Conservation (phyloP, 116 monocot genomes). For the Papilionanthe hybrid region DNA sequence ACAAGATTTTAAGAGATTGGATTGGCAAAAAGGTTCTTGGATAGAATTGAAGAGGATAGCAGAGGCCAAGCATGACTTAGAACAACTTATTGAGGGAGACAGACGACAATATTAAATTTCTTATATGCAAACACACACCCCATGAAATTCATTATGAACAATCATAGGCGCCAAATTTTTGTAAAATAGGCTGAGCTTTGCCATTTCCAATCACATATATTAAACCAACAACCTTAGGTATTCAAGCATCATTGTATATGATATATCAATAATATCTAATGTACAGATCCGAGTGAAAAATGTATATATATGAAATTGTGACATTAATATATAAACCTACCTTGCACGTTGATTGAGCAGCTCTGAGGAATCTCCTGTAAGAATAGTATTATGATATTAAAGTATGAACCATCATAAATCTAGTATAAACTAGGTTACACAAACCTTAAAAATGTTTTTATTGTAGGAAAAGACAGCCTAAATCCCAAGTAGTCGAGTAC, state of each 20-base stretch:
- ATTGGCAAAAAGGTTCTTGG: background rate
- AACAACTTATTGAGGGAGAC: background rate
- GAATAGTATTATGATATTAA: background rate
- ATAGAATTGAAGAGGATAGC: background rate
- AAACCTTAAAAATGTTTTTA: constrained; percentile 85
- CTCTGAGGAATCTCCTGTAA: constrained; percentile 48
- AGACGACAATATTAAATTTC: background rate
- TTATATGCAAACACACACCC: background rate
- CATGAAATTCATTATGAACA: background rate
- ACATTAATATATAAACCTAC: constrained; percentile 12
- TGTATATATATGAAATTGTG: background rate
- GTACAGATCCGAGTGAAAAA: background rate
- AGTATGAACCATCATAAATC: background rate
- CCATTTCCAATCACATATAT: background rate
- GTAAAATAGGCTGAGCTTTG: background rate
- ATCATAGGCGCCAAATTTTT: background rate
- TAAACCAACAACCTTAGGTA: background rate
- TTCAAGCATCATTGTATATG: background rate
- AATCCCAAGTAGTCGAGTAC: constrained; percentile 52
- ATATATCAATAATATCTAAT: background rate
- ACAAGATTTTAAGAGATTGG: background rate
- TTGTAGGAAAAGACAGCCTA: constrained; percentile 63
- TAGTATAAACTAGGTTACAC: background rate
- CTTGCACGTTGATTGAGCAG: constrained; percentile 31
- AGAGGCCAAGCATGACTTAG: background rate